A percentile compares a stretch with the other conserved stretches of the same genome.
phyloP scores from a whole-genome alignment of 2,329 filamentous ascomycete genomes.

The Xylaria multiplex region DNA sequence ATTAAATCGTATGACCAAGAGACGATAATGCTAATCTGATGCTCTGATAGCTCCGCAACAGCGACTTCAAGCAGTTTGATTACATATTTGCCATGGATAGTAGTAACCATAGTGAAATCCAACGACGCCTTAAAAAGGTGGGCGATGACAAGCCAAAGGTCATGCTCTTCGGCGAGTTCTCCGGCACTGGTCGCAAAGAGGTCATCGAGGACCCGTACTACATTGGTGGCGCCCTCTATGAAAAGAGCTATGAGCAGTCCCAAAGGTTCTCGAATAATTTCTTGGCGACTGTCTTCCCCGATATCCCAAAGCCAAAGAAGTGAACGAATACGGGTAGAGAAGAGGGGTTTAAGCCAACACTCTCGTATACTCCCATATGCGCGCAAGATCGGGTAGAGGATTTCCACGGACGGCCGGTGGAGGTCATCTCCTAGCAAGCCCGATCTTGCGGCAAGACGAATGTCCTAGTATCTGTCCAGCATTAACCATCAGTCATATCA shows the following conservation, averaged over 20 bases:
- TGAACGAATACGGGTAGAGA: slow-evolving; percentile 21
- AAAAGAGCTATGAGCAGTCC: slow-evolving; percentile 86
- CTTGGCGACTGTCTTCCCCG: slow-evolving; percentile 66
- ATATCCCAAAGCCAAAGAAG: slow-evolving; percentile 37
- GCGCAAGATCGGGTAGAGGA: neutral
- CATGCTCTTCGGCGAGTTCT: slow-evolving; percentile 85
- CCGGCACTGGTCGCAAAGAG: slow-evolving; percentile 73
- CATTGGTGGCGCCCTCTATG: slow-evolving; percentile 82
- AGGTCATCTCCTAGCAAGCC: neutral
- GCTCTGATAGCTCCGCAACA: slow-evolving; percentile 59
- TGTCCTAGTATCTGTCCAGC: neutral
- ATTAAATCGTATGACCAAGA: too few species aligned
- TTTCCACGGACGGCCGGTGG: neutral
- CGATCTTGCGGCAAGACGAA: neutral
- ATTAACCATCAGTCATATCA: neutral
- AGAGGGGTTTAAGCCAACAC: neutral
- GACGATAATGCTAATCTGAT: slow-evolving; percentile 5
- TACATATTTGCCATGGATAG: slow-evolving; percentile 96
- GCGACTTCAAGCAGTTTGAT: slow-evolving; percentile 87
- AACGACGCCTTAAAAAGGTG: slow-evolving; percentile 65
- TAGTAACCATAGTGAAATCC: slow-evolving; percentile 82
- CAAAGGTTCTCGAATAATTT: slow-evolving; percentile 81
- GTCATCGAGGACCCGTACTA: slow-evolving; percentile 92
- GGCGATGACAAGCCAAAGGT: slow-evolving; percentile 70
- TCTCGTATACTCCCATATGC: neutral